Base-by-base conservation (phyloP, 106 monocot species). In the Ottelia alismoides region DNA sequence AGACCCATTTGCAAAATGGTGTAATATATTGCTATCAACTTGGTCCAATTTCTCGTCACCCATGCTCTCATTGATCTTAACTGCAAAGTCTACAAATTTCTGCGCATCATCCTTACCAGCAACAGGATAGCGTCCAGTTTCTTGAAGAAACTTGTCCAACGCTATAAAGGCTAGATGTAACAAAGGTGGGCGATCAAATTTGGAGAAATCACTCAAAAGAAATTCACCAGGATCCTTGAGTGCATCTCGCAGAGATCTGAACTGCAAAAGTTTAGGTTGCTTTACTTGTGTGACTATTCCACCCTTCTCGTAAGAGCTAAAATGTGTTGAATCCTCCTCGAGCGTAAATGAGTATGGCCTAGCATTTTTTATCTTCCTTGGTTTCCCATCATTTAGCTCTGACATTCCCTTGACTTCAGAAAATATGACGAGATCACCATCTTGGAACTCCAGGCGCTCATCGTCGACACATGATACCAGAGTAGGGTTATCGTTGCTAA, bases 281-380 rank as follows among this genome's bases (percentile, higher is more conserved):
- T 96, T 96, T 23, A 88, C 78, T 69, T 96, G 80, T 24, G 81
- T 96, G 27, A 85, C 88, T 30, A 88, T 88, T 24, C 94, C 94
- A 20, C 88, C 94, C 79, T 63, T 78, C 45, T 70, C 62, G 47
- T 96, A 88, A 45, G 28, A 25, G 44, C 84, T 78, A 81, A 76
- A 88, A 18, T 70, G 27, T 49, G 78, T 78, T 24, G 93, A 81
- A 51, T 94, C 93, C 57, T 88, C 93, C 30, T 94, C 88, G n/a
- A 94, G 67, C 40, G 35, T 28, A 71, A 94, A 88, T 24, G 84
- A 88, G 56, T 73, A 76, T 20, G 80, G 61, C 55, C 83, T 78
- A 12, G 73, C 55, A 65, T 65, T 73, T 58, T 68, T 83, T 31
- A 94, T 65, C 50, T 75, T 94, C 53, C 88, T 84, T n/a, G 87